Evolutionary conservation across 139 green algal species (phyloP).

Genomic region (Closterium sp.): DNA sequence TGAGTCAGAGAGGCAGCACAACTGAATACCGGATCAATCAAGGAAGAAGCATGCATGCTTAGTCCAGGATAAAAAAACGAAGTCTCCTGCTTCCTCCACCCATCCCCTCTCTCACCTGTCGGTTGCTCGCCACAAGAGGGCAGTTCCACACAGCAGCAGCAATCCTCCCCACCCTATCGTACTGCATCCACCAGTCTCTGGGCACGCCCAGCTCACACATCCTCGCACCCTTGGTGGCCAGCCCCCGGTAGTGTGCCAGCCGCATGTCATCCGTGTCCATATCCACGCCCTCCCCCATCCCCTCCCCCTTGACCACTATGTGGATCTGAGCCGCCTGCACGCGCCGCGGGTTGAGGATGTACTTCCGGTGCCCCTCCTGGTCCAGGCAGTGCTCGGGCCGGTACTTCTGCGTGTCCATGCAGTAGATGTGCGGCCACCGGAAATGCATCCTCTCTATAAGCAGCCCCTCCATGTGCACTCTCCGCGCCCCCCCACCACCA

Average conservation of each 20-base stretch:
- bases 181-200: neutral
- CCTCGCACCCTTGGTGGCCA: neutral
- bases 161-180: neutral
- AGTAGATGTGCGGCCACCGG: conserved; percentile 18
- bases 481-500: neutral
- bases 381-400: neutral
- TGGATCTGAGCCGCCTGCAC: conserved; percentile 5
- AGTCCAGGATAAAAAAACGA: no score
- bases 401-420: neutral
- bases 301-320: neutral
- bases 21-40: no score
- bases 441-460: conserved; percentile 29
- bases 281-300: neutral
- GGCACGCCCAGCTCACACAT: neutral
- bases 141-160: neutral
- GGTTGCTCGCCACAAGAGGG: neutral
- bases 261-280: neutral
- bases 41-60: no score
- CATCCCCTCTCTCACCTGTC: neutral
- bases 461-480: conserved; percentile 8
- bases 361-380: conserved; percentile 8
- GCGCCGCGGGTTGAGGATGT: conserved; percentile 8
- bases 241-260: neutral
- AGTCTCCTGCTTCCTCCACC: neutral
- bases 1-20: no score